A percentile compares a stretch with the other conserved stretches of the same genome.
phyloP scores from a whole-genome alignment of 345 rosid species.

The Sonneratia alba region DNA sequence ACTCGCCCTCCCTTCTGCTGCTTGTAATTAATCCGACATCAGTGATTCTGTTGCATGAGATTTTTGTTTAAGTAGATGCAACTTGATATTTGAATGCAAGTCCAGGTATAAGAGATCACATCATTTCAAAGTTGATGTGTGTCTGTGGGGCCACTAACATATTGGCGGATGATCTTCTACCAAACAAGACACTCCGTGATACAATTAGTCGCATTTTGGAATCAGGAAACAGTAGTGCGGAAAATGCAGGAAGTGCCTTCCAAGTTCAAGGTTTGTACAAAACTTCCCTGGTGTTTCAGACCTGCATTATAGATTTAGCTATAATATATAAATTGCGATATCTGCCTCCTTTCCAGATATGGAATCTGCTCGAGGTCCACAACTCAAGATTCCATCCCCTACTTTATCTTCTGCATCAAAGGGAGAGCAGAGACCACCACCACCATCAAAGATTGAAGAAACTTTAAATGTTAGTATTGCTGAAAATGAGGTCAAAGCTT shows the following conservation, averaged over 20 bases:
- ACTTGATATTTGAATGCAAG: constrained; percentile 8
- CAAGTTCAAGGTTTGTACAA: constrained; percentile 73
- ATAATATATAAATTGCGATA: constrained; percentile 5
- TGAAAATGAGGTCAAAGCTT: constrained; percentile 33
- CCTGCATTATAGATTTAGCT: not conserved
- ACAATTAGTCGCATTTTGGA: constrained; percentile 88
- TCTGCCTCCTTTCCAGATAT: constrained; percentile 35
- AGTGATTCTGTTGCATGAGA: not conserved
- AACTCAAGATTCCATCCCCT: constrained; percentile 67
- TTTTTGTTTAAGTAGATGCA: not conserved
- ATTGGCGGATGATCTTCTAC: constrained; percentile 94
- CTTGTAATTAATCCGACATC: not conserved
- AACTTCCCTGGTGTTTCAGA: not conserved
- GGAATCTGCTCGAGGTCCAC: constrained; percentile 72
- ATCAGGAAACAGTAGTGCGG: constrained; percentile 81
- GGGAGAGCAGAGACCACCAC: constrained; percentile 39
- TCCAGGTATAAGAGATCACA: constrained; percentile 79
- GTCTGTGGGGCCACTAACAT: constrained; percentile 77
- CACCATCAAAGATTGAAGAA: constrained; percentile 28
- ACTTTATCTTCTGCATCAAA: constrained; percentile 62
- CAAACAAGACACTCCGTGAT: constrained; percentile 90
- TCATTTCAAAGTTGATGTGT: constrained; percentile 67
- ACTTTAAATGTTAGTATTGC: constrained; percentile 22
- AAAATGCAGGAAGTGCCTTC: constrained; percentile 64
- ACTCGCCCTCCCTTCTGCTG: too few species aligned